These are phyloP conservation scores for Cylindrotheca fusiformis DNA, from an alignment of 108 stramenopile species.

Conservation along the genomic window DNA sequence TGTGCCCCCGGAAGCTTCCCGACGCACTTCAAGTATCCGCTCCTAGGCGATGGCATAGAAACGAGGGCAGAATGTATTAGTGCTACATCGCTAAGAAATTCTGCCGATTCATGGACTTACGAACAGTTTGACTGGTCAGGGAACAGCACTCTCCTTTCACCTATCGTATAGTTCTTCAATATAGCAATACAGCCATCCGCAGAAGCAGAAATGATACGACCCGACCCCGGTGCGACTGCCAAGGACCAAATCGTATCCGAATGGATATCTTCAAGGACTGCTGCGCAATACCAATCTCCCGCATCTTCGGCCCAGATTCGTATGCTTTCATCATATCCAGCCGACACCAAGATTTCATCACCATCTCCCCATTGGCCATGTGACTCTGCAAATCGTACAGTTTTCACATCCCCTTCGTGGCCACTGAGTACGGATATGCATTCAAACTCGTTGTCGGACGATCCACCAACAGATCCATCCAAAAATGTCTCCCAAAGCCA, in stretches of 20 bases:
- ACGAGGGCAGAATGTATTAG: too few relatives aligned
- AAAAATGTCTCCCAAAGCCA: conserved; percentile 97
- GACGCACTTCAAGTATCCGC: conserved; percentile 75
- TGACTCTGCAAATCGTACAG: conserved; percentile 78
- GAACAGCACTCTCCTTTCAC: conserved; percentile 34
- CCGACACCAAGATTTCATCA: conserved; percentile 80
- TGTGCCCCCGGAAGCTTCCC: conserved; percentile 69
- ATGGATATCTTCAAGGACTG: conserved; percentile 66
- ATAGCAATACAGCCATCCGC: conserved; percentile 74
- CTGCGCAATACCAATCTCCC: conserved; percentile 95
- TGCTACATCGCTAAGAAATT: too few relatives aligned
- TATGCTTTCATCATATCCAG: conserved; percentile 92
- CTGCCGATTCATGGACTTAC: not conserved
- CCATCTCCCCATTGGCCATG: conserved; percentile 81
- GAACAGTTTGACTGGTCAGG: not conserved
- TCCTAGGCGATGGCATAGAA: too few relatives aligned
- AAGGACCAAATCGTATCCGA: conserved; percentile 89
- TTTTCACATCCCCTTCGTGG: conserved; percentile 97
- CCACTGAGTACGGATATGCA: conserved; percentile 92
- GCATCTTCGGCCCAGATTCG: conserved; percentile 93
- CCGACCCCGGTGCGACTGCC: conserved; percentile 73
- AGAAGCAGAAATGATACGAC: conserved; percentile 73
- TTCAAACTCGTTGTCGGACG: conserved; percentile 77
- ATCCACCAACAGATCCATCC: conserved; percentile 69
- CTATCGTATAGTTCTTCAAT: conserved; percentile 63